A percentile compares a stretch with the other conserved stretches of the same genome.
Conservation (phyloP, 208 protist species). For the Leishmania tropica region DNA sequence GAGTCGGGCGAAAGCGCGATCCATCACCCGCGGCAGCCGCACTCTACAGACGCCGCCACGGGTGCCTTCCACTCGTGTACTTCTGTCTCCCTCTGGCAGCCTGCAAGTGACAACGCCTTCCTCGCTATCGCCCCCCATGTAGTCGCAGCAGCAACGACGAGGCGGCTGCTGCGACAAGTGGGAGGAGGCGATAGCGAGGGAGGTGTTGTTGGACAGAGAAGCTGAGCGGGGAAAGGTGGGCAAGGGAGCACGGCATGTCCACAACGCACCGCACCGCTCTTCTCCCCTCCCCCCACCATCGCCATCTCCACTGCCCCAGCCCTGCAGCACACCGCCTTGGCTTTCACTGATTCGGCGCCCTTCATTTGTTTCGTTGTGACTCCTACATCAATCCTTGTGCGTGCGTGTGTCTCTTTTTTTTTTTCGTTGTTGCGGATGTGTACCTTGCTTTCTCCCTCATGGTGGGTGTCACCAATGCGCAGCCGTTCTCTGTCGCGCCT, state of each 20-base stretch:
- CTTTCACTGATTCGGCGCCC: not conserved
- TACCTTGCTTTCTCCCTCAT: not conserved
- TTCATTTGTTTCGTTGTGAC: not conserved
- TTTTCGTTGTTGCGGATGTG: not conserved
- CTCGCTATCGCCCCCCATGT: not conserved
- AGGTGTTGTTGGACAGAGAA: not conserved
- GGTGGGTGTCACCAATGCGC: not conserved
- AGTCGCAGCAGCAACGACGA: not conserved
- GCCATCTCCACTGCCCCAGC: not conserved
- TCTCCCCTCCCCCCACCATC: not conserved
- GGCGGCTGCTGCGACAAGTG: not conserved
- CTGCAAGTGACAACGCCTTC: conserved; percentile 25
- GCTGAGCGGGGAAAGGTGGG: not conserved
- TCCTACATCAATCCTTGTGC: not conserved
- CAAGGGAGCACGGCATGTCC: not conserved
- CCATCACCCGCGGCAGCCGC: conserved; percentile 9
- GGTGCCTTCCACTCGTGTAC: conserved; percentile 21
- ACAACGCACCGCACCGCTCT: not conserved
- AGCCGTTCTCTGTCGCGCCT: not conserved
- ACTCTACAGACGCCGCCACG: conserved; percentile 13
- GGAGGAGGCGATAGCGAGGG: not conserved
- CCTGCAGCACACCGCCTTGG: not conserved
- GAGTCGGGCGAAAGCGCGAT: conserved; percentile 17
- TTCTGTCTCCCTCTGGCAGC: conserved; percentile 20
- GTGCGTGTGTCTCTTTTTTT: not conserved